Conservation (phyloP, 495 filamentous ascomycete genomes). For the Hypoxylon perforatum region DNA sequence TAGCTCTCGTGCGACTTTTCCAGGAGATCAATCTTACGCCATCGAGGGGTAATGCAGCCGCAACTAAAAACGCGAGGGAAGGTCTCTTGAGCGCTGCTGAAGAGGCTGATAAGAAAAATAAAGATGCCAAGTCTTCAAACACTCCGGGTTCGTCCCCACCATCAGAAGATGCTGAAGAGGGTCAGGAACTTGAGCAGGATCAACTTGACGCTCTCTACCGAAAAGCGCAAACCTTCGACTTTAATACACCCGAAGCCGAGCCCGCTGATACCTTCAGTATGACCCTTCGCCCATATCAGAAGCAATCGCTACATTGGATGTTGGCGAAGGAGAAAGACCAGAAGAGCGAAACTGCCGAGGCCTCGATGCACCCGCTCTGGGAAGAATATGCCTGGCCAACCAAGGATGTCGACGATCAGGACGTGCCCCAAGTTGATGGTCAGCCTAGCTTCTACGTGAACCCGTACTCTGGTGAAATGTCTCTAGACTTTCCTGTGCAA, state of each 20-base stretch:
- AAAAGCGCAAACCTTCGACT: conserved; percentile 97
- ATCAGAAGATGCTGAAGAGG: conserved; percentile 79
- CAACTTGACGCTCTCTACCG: conserved; percentile 94
- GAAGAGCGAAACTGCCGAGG: conserved; percentile 67
- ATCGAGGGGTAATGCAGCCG: conserved; percentile 74
- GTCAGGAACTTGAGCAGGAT: conserved; percentile 91
- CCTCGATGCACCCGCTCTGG: conserved; percentile 96
- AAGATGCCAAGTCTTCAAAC: conserved; percentile 51
- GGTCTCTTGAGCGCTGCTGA: conserved; percentile 88
- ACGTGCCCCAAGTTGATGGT: conserved; percentile 69
- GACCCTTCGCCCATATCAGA: conserved; percentile 91
- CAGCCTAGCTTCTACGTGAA: conserved; percentile 90
- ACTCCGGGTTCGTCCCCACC: conserved; percentile 57
- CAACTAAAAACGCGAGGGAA: conserved; percentile 80
- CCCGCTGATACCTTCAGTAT: conserved; percentile 84
- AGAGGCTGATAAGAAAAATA: conserved; percentile 80
- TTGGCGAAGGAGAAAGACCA: conserved; percentile 88
- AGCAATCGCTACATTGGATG: conserved; percentile 96
- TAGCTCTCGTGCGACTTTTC: conserved; percentile 87
- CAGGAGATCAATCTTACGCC: conserved; percentile 88
- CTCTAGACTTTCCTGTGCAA: conserved; percentile 90
- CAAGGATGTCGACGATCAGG: conserved; percentile 86
- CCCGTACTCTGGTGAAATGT: conserved; percentile 94
- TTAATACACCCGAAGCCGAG: conserved; percentile 85
- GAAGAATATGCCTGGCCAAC: conserved; percentile 92